Conservation (phyloP, 1,284 basidiomycete genomes). For the Irpex sp. region DNA sequence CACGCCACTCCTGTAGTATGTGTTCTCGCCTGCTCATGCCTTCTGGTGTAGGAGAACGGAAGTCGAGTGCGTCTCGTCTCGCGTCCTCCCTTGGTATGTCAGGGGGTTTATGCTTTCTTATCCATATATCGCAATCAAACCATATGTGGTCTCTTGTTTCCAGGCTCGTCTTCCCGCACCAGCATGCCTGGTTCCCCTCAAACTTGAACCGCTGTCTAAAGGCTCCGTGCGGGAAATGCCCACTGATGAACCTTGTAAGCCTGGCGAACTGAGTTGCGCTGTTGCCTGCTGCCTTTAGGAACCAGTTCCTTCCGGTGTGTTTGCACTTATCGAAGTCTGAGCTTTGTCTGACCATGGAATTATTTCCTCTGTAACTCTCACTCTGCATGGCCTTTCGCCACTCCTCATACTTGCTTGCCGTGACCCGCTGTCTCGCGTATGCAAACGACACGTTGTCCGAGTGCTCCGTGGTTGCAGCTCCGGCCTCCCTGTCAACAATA, state of each 20-base stretch:
- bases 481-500: too few species aligned
- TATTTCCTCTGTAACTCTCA: too few species aligned
- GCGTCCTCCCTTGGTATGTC: neutral
- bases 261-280: neutral
- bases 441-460: too few species aligned
- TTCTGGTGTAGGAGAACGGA: too few species aligned
- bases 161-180: neutral
- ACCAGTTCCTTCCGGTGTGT: neutral
- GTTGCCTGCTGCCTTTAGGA: neutral
- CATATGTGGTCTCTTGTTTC: constrained; percentile 1
- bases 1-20: too few species aligned
- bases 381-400: too few species aligned
- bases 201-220: neutral
- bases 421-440: too few species aligned
- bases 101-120: neutral
- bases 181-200: neutral
- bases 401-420: too few species aligned
- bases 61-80: too few species aligned
- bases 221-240: constrained; percentile 1
- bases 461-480: too few species aligned
- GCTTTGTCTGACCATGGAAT: too few species aligned
- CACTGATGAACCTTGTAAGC: neutral
- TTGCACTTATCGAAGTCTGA: neutral
- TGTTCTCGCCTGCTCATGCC: too few species aligned
- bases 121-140: constrained; percentile 5